Conservation (phyloP, 805 yeast species). For the Cephaloascus fragrans region DNA sequence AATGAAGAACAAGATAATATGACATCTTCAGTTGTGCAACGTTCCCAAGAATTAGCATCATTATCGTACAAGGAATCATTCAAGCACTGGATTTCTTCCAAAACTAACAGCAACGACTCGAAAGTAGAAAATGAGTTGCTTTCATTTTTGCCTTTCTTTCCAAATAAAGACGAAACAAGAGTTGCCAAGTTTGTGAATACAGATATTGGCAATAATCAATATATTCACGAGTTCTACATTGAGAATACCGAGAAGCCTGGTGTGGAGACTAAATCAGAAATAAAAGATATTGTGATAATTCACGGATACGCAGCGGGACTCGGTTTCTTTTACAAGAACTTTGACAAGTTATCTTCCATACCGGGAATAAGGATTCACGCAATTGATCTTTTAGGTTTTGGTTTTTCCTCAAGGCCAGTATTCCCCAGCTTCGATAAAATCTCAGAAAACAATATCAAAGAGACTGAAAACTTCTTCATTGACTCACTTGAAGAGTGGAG, state of each 20-base stretch:
- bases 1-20: no score
- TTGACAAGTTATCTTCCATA: conserved; percentile 23
- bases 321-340: conserved; percentile 30
- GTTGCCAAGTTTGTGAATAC: conserved; percentile 25
- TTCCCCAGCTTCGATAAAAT: conserved; percentile 21
- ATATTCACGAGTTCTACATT: conserved; percentile 29
- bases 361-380: conserved; percentile 34
- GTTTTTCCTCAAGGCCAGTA: conserved; percentile 27
- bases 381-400: conserved; percentile 32
- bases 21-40: no score
- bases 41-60: neutral
- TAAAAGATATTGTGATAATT: conserved; percentile 25
- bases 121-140: conserved; percentile 22
- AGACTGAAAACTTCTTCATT: conserved; percentile 32
- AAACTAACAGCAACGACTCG: neutral
- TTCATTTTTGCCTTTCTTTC: conserved; percentile 27
- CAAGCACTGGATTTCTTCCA: neutral
- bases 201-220: conserved; percentile 24
- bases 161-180: conserved; percentile 26
- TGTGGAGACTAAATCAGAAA: conserved; percentile 1
- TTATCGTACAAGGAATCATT: neutral
- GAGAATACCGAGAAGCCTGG: conserved; percentile 21
- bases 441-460: conserved; percentile 23
- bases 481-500: conserved; percentile 35
- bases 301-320: conserved; percentile 37